These are phyloP conservation scores for Triadica sebifera DNA, from an alignment of 345 rosid species.

Conservation along the genomic window DNA sequence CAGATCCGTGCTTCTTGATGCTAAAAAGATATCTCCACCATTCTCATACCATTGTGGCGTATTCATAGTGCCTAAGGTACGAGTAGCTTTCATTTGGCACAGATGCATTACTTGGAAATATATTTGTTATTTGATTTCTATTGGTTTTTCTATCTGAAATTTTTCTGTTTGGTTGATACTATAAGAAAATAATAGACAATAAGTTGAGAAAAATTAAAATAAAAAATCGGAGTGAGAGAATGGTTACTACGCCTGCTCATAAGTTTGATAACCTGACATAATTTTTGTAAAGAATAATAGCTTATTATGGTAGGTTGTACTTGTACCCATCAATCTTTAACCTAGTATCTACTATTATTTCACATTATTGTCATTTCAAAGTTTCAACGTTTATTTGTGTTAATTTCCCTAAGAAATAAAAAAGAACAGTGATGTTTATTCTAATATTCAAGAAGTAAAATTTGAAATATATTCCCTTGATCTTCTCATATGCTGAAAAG, in stretches of 20 bases:
- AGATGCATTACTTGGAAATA: constrained; percentile 3
- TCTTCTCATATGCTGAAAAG: neutral
- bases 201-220: neutral
- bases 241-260: neutral
- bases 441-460: neutral
- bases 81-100: neutral
- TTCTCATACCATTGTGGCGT: constrained; percentile 69
- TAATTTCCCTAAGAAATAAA: neutral
- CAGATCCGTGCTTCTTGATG: constrained; percentile 77
- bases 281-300: no score
- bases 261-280: neutral
- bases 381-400: neutral
- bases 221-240: neutral
- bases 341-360: neutral
- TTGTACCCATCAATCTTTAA: neutral
- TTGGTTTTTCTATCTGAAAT: constrained; percentile 4
- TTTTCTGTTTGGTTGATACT: neutral
- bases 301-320: neutral
- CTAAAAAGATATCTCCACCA: constrained; percentile 43
- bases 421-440: neutral
- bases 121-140: neutral
- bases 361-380: no score
- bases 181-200: neutral
- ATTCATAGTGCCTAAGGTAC: constrained; percentile 91
- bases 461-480: neutral